phyloP scores from a whole-genome alignment of 371 early-diverging fungal genomes.

The Cokeromyces recurvatus region DNA sequence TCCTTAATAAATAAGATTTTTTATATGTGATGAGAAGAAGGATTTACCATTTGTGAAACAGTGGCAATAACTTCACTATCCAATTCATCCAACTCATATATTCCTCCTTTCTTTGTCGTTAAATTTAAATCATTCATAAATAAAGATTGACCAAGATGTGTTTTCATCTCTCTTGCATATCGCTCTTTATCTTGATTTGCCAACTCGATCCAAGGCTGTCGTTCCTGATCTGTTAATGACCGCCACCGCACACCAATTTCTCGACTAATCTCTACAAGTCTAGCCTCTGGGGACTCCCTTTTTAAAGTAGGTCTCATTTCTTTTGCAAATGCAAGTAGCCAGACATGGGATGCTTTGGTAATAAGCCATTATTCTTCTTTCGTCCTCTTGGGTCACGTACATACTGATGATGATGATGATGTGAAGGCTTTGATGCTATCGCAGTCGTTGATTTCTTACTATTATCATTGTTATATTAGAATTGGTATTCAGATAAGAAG shows the following conservation, averaged over 20 bases:
- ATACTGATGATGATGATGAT: background rate
- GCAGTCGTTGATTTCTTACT: slow-evolving; percentile 1
- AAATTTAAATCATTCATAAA: background rate
- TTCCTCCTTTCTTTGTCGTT: background rate
- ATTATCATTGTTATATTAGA: too few relatives aligned
- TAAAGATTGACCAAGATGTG: too few relatives aligned
- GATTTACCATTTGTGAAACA: slow-evolving; percentile 25
- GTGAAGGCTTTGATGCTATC: background rate
- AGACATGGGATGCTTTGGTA: slow-evolving; percentile 80
- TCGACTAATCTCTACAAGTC: slow-evolving; percentile 61
- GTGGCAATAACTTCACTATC: slow-evolving; percentile 20
- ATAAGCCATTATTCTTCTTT: slow-evolving; percentile 65
- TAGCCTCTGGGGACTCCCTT: slow-evolving; percentile 47
- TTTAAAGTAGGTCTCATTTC: slow-evolving; percentile 57
- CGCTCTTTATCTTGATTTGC: slow-evolving; percentile 69
- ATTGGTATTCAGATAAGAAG: background rate
- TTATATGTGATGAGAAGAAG: too few relatives aligned
- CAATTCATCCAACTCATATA: too few relatives aligned
- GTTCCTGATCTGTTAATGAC: slow-evolving; percentile 42
- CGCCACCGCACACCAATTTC: slow-evolving; percentile 66
- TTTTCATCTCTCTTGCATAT: slow-evolving; percentile 65
- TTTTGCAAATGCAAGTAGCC: slow-evolving; percentile 68
- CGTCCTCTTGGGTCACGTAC: slow-evolving; percentile 41
- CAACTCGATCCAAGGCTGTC: slow-evolving; percentile 56
- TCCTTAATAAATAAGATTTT: too few relatives aligned